Evolutionary conservation across 2,329 filamentous ascomycete species (phyloP), one percentile per base, ranked within the genome.

Genomic region (Cercospora sesami): DNA sequence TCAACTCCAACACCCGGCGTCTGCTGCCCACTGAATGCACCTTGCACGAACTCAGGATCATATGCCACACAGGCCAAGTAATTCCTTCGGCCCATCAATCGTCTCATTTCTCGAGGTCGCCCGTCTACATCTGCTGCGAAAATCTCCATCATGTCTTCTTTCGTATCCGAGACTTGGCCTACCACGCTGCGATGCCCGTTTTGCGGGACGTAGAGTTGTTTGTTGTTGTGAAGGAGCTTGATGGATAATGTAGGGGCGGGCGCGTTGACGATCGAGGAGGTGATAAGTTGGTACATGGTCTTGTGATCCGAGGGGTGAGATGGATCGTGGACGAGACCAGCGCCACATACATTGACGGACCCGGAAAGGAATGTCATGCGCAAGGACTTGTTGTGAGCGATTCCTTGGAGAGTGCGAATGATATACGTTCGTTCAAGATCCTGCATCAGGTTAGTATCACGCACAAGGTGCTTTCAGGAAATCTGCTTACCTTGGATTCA

Each of bases 131-230:
- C 95, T 7, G 90, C 92, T 75, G 95, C 93, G 86, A 99, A 99
- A 73, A 99, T 96, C 83, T 99, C 95, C 91, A 99, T 96, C 95
- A 99, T 99, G 81, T 99, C 95, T 80, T 99, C 95, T 81, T 99
- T 98, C 58, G 95, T 99, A 79, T 99, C 95, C 1, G 90, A 90
- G 0, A 91, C 89, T 72, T 87, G 87, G 26, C 64, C 65, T 53
- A 73, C 68, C 1, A 86, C 85, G 68, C 83, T 86, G 71, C 87
- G 84, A 73, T 89, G 87, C n/a, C 94, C 94, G 79, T 99, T 99
- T 64, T 87, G 85, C 0, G 95, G 95, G 64, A 99, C 86, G 79
- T 97, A 99, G 30, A 98, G 88, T 42, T 91, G 88, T 80, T 94
- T 95, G 82, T 94, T 94, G 83, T 91, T 95, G 84, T 98, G 93